Evolutionary conservation across 108 stramenopile species (phyloP), one percentile per base, ranked within the genome.

Genomic region (Heterococcus sp.): DNA sequence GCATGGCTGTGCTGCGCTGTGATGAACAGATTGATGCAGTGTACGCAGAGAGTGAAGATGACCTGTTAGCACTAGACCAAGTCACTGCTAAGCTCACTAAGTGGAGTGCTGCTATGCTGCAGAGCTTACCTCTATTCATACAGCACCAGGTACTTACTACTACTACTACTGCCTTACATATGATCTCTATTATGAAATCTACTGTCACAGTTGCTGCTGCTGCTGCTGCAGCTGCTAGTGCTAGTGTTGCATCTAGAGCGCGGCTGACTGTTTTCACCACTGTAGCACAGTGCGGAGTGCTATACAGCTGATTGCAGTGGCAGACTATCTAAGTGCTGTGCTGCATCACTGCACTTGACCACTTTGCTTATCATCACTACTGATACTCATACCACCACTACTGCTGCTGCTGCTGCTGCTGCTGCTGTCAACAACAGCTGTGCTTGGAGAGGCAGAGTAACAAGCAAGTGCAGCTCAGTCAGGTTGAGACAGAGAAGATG

Each of bases 401-500:
- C 26, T 26, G 26, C 26, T 63, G 26, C 34, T 3, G 2, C 63
- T 3, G 38, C 0, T 28, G 33, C n/a, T 32, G 0, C 2, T 8
- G 34, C 38, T 75, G n/a, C 1, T 11, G n/a, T 29, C 66, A n/a
- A n/a, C n/a, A n/a, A 28, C 37, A 73, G 79, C 1, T 81, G 72
- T 73, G 79, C 72, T 66, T 81, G 72, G 79, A 81, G 65, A 46
- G 79, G 35, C 79, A 81, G 72, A 81, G 79, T 72, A 81, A 81
- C 72, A 81, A 83, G 75, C 70, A 68, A 28, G 78, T 84, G 28
- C 85, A 84, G 79, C 85, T 86, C 64, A 74, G 77, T 30, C 83
- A 84, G 84, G 71, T 85, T 46, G 84, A 86, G 84, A 86, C 85
- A 26, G 85, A 86, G 39, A 79, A 81, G 29, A 71, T 86, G 79